These are phyloP conservation scores for Entonaema liquescens DNA, from an alignment of 495 filamentous ascomycete genomes.

Conservation along the genomic window DNA sequence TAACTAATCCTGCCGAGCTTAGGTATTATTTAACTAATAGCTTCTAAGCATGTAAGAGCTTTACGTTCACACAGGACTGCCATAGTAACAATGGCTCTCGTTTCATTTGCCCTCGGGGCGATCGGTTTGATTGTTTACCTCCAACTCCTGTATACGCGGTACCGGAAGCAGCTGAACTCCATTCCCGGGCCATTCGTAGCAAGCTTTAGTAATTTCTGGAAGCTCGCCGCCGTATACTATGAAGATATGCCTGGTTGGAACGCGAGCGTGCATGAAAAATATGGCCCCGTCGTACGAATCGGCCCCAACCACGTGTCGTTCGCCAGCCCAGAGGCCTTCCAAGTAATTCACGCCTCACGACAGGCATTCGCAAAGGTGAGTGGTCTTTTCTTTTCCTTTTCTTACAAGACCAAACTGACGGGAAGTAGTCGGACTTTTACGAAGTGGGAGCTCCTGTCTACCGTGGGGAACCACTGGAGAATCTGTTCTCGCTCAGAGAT, in stretches of 20 bases:
- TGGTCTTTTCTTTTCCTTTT: background rate
- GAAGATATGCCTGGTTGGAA: slow-evolving; percentile 26
- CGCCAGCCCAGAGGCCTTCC: slow-evolving; percentile 28
- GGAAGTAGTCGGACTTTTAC: background rate
- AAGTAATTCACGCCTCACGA: slow-evolving; percentile 19
- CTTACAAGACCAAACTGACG: background rate
- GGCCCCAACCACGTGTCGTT: slow-evolving; percentile 44
- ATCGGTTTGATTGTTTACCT: background rate
- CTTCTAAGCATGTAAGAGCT: background rate
- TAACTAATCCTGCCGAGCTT: background rate
- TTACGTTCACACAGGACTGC: background rate
- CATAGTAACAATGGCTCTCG: background rate
- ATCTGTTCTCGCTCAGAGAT: slow-evolving; percentile 21
- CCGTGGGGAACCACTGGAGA: slow-evolving; percentile 19
- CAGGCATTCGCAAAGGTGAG: slow-evolving; percentile 8
- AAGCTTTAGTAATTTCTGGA: slow-evolving; percentile 34
- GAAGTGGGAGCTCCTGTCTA: background rate
- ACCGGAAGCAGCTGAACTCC: background rate
- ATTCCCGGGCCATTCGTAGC: slow-evolving; percentile 7
- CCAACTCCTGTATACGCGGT: slow-evolving; percentile 4
- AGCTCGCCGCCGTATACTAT: slow-evolving; percentile 11
- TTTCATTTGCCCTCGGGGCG: background rate
- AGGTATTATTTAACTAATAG: background rate
- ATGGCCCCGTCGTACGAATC: slow-evolving; percentile 42
- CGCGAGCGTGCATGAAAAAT: slow-evolving; percentile 22